A percentile compares a stretch with the other conserved stretches of the same genome.
phyloP scores from a whole-genome alignment of 2,329 filamentous ascomycete genomes.

The Lithohypha guttulata region DNA sequence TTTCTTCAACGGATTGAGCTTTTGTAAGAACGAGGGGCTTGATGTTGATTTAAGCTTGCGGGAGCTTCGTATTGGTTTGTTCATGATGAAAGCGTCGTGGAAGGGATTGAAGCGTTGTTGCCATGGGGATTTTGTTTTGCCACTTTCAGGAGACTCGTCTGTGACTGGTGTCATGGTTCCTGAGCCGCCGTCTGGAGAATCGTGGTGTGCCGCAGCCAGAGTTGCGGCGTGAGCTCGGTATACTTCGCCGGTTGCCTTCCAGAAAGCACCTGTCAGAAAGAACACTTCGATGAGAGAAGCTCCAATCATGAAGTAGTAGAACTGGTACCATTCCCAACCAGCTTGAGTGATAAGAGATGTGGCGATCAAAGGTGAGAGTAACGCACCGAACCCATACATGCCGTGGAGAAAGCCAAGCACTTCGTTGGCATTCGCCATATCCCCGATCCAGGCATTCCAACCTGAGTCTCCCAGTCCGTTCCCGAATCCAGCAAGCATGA shows the following conservation, averaged over 20 bases:
- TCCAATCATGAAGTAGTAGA: constrained; percentile 61
- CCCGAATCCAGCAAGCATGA: constrained; percentile 58
- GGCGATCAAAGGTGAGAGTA: constrained; percentile 56
- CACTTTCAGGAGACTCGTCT: background rate
- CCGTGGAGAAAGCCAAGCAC: constrained; percentile 63
- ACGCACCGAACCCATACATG: constrained; percentile 60
- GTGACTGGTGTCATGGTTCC: constrained; percentile 9
- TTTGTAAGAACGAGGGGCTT: background rate
- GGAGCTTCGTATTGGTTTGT: background rate
- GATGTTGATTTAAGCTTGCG: background rate
- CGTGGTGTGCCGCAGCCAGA: constrained; percentile 60
- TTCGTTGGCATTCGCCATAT: constrained; percentile 62
- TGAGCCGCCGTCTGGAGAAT: constrained; percentile 40
- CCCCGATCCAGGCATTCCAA: constrained; percentile 56
- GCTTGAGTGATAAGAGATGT: constrained; percentile 59
- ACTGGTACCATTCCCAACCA: constrained; percentile 53
- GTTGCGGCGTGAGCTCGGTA: constrained; percentile 35
- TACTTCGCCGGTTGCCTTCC: constrained; percentile 29
- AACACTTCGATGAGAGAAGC: constrained; percentile 46
- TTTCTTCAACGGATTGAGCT: constrained; percentile 27
- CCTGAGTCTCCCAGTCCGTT: constrained; percentile 56
- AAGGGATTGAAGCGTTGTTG: constrained; percentile 24
- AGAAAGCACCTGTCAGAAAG: constrained; percentile 48
- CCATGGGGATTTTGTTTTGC: constrained; percentile 9
- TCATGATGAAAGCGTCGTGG: constrained; percentile 4